Conservation (phyloP, 78 protist species). For the Trichosphaerium sp. region DNA sequence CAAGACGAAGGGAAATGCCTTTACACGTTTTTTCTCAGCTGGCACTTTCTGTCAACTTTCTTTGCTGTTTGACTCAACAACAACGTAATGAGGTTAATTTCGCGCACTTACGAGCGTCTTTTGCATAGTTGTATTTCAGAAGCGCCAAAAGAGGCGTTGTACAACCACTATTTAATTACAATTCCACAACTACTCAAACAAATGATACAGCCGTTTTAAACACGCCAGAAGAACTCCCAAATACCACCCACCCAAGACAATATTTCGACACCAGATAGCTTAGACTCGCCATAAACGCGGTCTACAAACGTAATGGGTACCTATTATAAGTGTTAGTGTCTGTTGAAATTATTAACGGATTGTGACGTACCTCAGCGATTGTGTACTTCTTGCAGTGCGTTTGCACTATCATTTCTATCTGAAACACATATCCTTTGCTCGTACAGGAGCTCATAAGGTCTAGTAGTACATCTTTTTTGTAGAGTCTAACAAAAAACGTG, state of each 20-base stretch:
- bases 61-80: too few relatives aligned
- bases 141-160: too few relatives aligned
- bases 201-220: too few relatives aligned
- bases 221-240: constrained; percentile 17
- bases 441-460: constrained; percentile 23
- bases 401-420: constrained; percentile 80
- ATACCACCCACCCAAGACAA: constrained; percentile 51
- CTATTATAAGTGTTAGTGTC: background rate
- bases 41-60: too few relatives aligned
- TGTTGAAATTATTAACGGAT: background rate
- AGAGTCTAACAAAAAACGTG: constrained; percentile 29
- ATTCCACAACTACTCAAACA: too few relatives aligned
- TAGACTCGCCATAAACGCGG: constrained; percentile 76
- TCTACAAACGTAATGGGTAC: constrained; percentile 88
- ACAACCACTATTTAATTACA: too few relatives aligned
- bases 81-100: too few relatives aligned
- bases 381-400: constrained; percentile 47
- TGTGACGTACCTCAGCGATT: constrained; percentile 51
- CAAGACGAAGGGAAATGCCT: too few relatives aligned
- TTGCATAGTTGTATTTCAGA: too few relatives aligned
- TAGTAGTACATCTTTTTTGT: constrained; percentile 60
- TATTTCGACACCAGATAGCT: constrained; percentile 54
- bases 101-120: too few relatives aligned
- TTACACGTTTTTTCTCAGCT: too few relatives aligned
- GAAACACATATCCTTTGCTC: constrained; percentile 81